phyloP scores from a whole-genome alignment of 176 grass and related monocot species.

The Juncus inflexus region DNA sequence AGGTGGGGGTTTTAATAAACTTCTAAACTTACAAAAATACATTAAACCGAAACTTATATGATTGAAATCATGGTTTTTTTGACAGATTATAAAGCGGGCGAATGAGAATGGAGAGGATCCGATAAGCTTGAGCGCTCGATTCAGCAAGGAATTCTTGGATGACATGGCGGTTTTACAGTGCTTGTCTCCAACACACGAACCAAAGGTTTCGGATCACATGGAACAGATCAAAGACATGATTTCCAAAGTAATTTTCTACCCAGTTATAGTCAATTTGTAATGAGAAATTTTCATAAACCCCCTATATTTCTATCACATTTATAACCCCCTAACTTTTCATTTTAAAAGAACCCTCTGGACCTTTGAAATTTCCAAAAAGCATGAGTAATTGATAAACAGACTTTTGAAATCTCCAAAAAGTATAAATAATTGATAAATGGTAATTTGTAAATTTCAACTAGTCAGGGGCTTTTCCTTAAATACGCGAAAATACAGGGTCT shows the following conservation, averaged over 20 bases:
- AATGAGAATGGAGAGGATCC: conserved; percentile 72
- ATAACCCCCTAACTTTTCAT: neutral
- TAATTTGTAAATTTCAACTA: too few species aligned
- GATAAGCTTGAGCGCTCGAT: conserved; percentile 49
- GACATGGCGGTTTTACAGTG: conserved; percentile 77
- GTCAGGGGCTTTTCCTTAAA: too few species aligned
- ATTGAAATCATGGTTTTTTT: neutral
- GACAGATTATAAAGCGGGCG: conserved; percentile 83
- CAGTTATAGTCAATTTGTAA: conserved; percentile 3
- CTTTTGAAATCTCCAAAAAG: too few species aligned
- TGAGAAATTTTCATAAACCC: neutral
- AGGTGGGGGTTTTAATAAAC: conserved; percentile 36
- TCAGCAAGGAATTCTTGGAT: conserved; percentile 68
- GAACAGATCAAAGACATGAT: conserved; percentile 80
- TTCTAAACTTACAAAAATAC: neutral
- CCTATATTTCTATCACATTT: neutral
- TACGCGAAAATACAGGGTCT: neutral
- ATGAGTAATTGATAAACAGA: too few species aligned
- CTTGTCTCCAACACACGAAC: conserved; percentile 59
- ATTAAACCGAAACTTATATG: conserved; percentile 12
- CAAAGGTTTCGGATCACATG: conserved; percentile 84
- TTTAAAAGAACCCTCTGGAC: neutral
- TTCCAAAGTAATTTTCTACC: conserved; percentile 45
- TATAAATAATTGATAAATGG: too few species aligned
- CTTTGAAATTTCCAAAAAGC: neutral